phyloP scores from a whole-genome alignment of 148 eudicot genomes.

The Rhododendron simsii region DNA sequence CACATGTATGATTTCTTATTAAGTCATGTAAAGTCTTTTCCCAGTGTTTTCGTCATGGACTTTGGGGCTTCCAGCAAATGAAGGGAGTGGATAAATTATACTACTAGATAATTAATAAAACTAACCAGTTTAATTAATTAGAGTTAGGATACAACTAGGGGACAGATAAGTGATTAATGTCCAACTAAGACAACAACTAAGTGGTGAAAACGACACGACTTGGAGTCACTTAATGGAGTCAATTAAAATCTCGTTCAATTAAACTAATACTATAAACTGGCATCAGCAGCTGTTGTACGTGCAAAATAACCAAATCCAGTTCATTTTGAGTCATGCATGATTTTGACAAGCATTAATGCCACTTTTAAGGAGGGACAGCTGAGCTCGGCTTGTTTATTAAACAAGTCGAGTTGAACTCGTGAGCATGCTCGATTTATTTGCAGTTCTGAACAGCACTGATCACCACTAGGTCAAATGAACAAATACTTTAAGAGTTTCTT shows the following conservation, averaged over 20 bases:
- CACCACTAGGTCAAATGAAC: not conserved
- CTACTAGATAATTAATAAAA: not conserved
- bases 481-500: not conserved
- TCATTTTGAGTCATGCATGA: not conserved
- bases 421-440: no score
- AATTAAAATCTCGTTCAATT: not conserved
- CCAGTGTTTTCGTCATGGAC: not conserved
- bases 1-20: not conserved
- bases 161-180: not conserved
- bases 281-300: not conserved
- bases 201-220: constrained; percentile 3
- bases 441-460: not conserved
- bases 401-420: no score
- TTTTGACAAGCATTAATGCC: not conserved
- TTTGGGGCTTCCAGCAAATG: not conserved
- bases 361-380: not conserved
- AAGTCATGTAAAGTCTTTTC: not conserved
- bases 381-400: no score
- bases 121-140: not conserved
- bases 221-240: not conserved
- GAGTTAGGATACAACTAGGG: not conserved
- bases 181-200: not conserved
- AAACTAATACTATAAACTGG: not conserved
- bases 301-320: not conserved
- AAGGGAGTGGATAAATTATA: not conserved